Evolutionary conservation across 2,329 filamentous ascomycete genomes (phyloP).

Genomic region (Alternaria gansuensis): DNA sequence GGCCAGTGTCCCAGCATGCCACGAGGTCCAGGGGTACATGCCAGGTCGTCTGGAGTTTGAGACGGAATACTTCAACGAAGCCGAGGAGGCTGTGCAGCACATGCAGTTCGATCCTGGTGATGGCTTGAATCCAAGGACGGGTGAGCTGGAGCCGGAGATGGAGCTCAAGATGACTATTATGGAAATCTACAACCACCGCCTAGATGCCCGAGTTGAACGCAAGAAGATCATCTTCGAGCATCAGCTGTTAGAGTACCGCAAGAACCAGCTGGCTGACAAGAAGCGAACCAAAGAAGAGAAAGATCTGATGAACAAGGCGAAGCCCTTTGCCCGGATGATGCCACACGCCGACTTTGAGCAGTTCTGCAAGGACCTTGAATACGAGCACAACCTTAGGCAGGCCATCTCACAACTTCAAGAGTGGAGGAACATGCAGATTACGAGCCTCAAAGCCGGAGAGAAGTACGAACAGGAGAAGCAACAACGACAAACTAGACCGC

Average conservation of each 20-base stretch:
- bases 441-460: conserved; percentile 83
- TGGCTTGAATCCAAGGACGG: conserved; percentile 83
- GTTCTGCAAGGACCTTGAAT: conserved; percentile 83
- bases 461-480: conserved; percentile 93
- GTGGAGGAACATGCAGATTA: conserved; percentile 86
- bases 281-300: conserved; percentile 95
- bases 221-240: conserved; percentile 99
- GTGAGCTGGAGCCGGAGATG: conserved; percentile 92
- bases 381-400: conserved; percentile 89
- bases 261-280: conserved; percentile 89
- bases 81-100: conserved; percentile 95
- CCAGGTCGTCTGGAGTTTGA: conserved; percentile 96
- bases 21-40: conserved; percentile 99
- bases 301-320: conserved; percentile 89
- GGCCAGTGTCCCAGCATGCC: conserved; percentile 91
- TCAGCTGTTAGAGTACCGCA: conserved; percentile 88
- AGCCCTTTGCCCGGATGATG: conserved; percentile 97
- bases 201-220: conserved; percentile 89
- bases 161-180: conserved; percentile 97
- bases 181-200: conserved; percentile 93
- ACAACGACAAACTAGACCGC: conserved; percentile 69
- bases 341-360: conserved; percentile 88
- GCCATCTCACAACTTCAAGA: conserved; percentile 92
- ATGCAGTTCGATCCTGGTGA: conserved; percentile 99
- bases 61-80: conserved; percentile 96